phyloP scores from a whole-genome alignment of 257 asterid genomes.

The Scutellaria barbata region DNA sequence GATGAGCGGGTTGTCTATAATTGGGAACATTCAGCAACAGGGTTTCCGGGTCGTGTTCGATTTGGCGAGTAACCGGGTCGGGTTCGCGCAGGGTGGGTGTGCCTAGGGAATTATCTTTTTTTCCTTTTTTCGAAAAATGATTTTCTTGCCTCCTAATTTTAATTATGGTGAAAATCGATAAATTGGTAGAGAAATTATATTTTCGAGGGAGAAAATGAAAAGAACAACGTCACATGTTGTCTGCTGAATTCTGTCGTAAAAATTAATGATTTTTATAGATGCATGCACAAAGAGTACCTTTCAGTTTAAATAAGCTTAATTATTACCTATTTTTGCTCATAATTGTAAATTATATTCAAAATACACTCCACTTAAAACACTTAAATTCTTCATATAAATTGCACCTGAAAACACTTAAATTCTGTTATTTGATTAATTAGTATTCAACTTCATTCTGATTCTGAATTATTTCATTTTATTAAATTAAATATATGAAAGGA shows the following conservation, averaged over 20 bases:
- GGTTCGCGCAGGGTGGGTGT: slow-evolving; percentile 54
- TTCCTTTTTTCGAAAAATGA: not conserved
- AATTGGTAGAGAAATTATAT: not conserved
- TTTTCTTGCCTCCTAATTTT: not conserved
- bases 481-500: no score
- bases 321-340: not conserved
- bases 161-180: not conserved
- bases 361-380: no score
- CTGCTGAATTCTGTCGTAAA: slow-evolving; percentile 10
- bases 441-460: no score
- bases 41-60: slow-evolving; percentile 73
- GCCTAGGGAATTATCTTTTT: slow-evolving; percentile 13
- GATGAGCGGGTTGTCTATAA: slow-evolving; percentile 60
- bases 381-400: no score
- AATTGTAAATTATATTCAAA: not conserved
- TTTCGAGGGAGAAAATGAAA: not conserved
- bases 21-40: slow-evolving; percentile 72
- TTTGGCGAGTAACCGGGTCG: slow-evolving; percentile 54
- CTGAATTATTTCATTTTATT: no score
- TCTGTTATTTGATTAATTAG: no score
- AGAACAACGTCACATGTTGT: slow-evolving; percentile 25
- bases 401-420: no score
- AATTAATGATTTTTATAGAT: not conserved
- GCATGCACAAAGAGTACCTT: not conserved
- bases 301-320: not conserved